Evolutionary conservation across 441 rosid genomes (phyloP).

Genomic region (Theobroma grandiflorum): DNA sequence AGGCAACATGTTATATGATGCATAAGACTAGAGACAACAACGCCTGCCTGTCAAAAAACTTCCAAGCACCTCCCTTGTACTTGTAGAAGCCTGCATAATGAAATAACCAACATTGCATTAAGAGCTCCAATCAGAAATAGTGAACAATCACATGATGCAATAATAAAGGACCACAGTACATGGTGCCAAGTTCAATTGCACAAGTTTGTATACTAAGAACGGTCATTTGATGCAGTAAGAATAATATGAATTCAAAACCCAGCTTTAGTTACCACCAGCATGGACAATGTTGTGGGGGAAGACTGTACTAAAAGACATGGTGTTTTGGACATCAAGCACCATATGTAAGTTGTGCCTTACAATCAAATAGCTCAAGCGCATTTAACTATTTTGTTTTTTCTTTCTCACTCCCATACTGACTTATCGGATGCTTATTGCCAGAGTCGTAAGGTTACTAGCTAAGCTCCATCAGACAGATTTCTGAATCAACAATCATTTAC

Average conservation of each 20-base stretch:
- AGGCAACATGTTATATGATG: background rate
- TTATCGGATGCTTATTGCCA: background rate
- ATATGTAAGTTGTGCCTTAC: background rate
- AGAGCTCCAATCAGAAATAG: background rate
- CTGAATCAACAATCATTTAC: background rate
- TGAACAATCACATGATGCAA: background rate
- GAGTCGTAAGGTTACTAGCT: background rate
- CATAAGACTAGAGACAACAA: background rate
- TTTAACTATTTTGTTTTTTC: background rate
- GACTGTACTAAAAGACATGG: background rate
- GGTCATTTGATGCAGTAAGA: slow-evolving; percentile 3
- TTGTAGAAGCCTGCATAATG: slow-evolving; percentile 12
- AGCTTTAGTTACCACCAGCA: background rate
- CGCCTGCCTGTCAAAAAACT: slow-evolving; percentile 21
- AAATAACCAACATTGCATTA: background rate
- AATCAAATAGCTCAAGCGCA: background rate
- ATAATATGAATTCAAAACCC: background rate
- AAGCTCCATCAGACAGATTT: background rate
- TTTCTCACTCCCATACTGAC: background rate
- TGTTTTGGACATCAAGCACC: background rate
- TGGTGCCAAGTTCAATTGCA: background rate
- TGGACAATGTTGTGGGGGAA: background rate
- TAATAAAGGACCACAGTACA: background rate
- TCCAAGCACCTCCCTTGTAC: background rate
- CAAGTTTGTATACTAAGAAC: background rate